Evolutionary conservation across 2,329 filamentous ascomycete species (phyloP), one percentile per base, ranked within the genome.

Genomic region (Colletotrichum limetticola): DNA sequence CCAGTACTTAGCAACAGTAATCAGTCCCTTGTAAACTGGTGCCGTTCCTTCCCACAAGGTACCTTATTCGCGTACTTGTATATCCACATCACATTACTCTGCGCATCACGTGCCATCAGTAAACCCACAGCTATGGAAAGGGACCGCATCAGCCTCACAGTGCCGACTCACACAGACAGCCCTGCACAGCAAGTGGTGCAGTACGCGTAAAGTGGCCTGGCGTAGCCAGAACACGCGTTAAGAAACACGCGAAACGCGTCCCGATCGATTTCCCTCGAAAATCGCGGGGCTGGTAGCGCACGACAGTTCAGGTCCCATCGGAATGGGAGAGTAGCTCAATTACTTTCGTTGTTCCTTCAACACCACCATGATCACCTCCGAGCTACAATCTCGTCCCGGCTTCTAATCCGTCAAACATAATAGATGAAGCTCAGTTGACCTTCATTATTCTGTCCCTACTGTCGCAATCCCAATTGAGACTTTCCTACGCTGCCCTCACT

Each of bases 241-340:
- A 52, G 30, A 9, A 16, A 63, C 46, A 46, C 60, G 60, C n/a
- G 60, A 53, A 53, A 35, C 60, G 60, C 60, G 60, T 16, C 28
- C n/a, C 24, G 42, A n/a, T 24, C 11, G 35, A 46, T 30, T 4
- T 16, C 46, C 42, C 60, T 30, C 22, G 46, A 63, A 63, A 63
- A 22, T 19, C 60, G 60, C 26, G 60, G 60, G 60, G 60, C 60
- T 63, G 60, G 60, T 28, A 63, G 19, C 19, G 19, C 42, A 49
- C 19, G 22, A 6, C 42, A 8, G 42, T 22, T 49, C 42, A n/a
- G n/a, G 16, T 49, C 19, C 42, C 22, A 19, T 9, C 42, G 42
- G 19, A 49, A n/a, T 49, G 19, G 42, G 19, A 49, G 42, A 5
- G 16, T n/a, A 8, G 16, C 19, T 49, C 19, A 8, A 49, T 9